A percentile compares a stretch with the other conserved stretches of the same genome.
Conservation (phyloP, 176 grass and related monocot genomes). For the Zoysia japonica region DNA sequence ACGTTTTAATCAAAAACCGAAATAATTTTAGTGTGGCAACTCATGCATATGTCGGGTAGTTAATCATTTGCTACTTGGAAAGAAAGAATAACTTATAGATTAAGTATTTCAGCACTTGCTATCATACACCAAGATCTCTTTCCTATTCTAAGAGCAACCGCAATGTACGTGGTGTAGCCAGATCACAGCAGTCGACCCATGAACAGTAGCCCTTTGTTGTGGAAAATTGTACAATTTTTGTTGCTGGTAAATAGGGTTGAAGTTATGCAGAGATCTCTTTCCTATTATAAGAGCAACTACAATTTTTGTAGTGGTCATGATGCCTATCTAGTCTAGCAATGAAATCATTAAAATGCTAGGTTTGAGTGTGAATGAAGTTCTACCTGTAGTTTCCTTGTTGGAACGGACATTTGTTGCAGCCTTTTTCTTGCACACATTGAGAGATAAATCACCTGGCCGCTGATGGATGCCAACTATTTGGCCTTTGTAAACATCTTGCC, state of each 20-base stretch:
- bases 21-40: not conserved
- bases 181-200: not conserved
- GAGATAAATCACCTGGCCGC: slow-evolving; percentile 83
- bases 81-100: not conserved
- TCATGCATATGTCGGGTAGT: not conserved
- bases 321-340: not conserved
- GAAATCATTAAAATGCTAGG: slow-evolving; percentile 18
- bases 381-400: slow-evolving; percentile 97
- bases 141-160: not conserved
- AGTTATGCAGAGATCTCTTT: too few relatives aligned
- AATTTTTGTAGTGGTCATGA: not conserved
- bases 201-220: not conserved
- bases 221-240: not conserved
- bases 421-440: slow-evolving; percentile 99
- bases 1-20: not conserved
- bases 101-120: not conserved
- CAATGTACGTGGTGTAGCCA: too few relatives aligned
- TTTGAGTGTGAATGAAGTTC: not conserved
- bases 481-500: slow-evolving; percentile 84
- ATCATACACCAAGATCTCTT: not conserved
- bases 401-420: slow-evolving; percentile 94
- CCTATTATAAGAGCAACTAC: too few relatives aligned
- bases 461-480: slow-evolving; percentile 97
- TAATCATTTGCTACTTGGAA: not conserved
- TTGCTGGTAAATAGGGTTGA: not conserved